phyloP scores from a whole-genome alignment of 805 yeast species.

The Cyberlindnera mississippiensis region DNA sequence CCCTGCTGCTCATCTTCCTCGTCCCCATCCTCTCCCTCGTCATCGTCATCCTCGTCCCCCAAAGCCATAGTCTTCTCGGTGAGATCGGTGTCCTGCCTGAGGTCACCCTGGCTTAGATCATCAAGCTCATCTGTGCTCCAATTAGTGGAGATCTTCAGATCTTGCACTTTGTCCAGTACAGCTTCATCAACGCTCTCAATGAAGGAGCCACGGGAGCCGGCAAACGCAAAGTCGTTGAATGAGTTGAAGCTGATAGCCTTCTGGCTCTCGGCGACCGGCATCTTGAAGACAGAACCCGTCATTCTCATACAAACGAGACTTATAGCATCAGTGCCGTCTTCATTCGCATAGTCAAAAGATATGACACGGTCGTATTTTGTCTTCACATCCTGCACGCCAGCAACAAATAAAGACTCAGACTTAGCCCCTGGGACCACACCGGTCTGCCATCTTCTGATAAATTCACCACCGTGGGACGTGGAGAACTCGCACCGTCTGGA shows the following conservation, averaged over 20 bases:
- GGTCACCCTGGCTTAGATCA: constrained; percentile 26
- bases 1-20: constrained; percentile 23
- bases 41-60: constrained; percentile 11
- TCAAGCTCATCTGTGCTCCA: constrained; percentile 27
- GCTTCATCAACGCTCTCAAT: constrained; percentile 32
- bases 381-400: constrained; percentile 68
- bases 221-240: constrained; percentile 56
- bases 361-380: constrained; percentile 79
- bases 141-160: constrained; percentile 14
- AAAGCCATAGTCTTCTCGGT: background rate
- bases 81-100: constrained; percentile 4
- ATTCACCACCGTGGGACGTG: constrained; percentile 72
- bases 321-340: constrained; percentile 41
- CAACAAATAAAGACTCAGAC: constrained; percentile 63
- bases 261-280: constrained; percentile 68
- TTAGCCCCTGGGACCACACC: constrained; percentile 48
- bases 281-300: constrained; percentile 80
- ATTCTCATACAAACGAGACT: constrained; percentile 85
- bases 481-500: constrained; percentile 68
- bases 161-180: constrained; percentile 20
- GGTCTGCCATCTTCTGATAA: constrained; percentile 76
- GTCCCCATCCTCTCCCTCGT: constrained; percentile 23
- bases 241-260: constrained; percentile 63
- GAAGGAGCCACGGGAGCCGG: constrained; percentile 55
- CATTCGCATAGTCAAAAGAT: constrained; percentile 65